Evolutionary conservation across 179 eudicot genomes (phyloP).

Genomic region (Sideroxylon spinosum): DNA sequence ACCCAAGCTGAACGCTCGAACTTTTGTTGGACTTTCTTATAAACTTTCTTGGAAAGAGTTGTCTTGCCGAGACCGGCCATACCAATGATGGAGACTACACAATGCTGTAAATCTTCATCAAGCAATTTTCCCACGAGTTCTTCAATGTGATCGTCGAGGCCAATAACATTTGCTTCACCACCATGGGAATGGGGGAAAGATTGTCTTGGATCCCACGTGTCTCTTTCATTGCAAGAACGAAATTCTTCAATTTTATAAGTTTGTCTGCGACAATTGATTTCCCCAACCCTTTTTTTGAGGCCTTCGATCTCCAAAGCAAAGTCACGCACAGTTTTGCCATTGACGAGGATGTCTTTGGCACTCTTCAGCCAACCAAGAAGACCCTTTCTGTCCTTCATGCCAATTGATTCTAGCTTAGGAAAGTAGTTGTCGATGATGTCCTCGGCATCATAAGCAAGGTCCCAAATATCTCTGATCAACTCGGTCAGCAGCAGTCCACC

Average conservation of each 20-base stretch:
- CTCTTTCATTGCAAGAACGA: not conserved
- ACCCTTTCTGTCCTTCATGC: not conserved
- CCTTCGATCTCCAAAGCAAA: not conserved
- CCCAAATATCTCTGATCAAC: slow-evolving; percentile 7
- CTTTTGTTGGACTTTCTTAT: not conserved
- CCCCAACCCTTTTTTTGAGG: slow-evolving; percentile 1
- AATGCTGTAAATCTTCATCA: not conserved
- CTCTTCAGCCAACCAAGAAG: not conserved
- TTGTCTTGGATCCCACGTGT: slow-evolving; percentile 5
- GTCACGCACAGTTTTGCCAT: not conserved
- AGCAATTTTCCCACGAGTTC: not conserved
- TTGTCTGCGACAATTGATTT: not conserved
- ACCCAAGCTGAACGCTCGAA: slow-evolving; percentile 15
- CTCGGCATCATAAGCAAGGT: slow-evolving; percentile 20
- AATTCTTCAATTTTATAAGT: not conserved
- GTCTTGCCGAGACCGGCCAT: slow-evolving; percentile 13
- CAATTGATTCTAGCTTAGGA: not conserved
- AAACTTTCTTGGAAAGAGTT: slow-evolving; percentile 18
- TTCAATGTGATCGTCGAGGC: not conserved
- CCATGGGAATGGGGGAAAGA: not conserved
- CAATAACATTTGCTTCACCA: not conserved
- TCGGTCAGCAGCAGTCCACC: not conserved
- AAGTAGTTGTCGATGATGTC: slow-evolving; percentile 14
- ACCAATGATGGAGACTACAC: not conserved
- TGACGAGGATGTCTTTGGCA: not conserved